phyloP scores from a whole-genome alignment of 768 basidiomycete species.

The Neoboletus subvelutipes region DNA sequence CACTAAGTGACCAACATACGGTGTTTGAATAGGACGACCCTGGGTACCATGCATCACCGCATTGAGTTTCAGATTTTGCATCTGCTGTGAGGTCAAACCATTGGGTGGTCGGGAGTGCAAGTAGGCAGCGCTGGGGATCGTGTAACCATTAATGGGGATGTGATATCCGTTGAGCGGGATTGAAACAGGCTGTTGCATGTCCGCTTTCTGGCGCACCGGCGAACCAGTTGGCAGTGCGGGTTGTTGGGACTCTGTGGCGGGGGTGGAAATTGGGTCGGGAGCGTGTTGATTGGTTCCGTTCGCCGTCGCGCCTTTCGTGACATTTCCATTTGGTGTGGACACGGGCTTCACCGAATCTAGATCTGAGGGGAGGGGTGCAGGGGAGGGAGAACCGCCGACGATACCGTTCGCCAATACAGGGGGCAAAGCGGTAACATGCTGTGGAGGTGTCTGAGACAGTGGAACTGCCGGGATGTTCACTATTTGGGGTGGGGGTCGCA shows the following conservation, averaged over 20 bases:
- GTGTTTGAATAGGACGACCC: constrained; percentile 37
- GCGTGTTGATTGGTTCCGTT: constrained; percentile 28
- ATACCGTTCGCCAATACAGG: constrained; percentile 34
- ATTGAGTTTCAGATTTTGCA: constrained; percentile 56
- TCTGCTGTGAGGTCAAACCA: constrained; percentile 53
- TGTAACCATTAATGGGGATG: constrained; percentile 41
- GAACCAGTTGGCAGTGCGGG: constrained; percentile 30
- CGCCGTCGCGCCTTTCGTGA: constrained; percentile 31
- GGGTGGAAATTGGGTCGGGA: constrained; percentile 13
- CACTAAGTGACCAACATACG: constrained; percentile 32
- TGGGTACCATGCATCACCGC: constrained; percentile 33
- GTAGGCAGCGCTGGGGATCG: constrained; percentile 35
- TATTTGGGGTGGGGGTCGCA: constrained; percentile 37
- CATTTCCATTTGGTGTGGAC: constrained; percentile 18
- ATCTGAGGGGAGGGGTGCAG: constrained; percentile 43
- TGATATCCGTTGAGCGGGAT: constrained; percentile 49
- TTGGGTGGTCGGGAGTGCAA: constrained; percentile 39
- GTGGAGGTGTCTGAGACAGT: constrained; percentile 36
- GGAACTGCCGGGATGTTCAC: constrained; percentile 31
- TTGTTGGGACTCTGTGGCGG: constrained; percentile 22
- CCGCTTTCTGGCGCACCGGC: constrained; percentile 49
- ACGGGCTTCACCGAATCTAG: constrained; percentile 34
- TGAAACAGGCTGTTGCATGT: constrained; percentile 42
- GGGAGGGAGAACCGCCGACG: constrained; percentile 31
- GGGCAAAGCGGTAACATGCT: constrained; percentile 29